Evolutionary conservation across 805 yeast genomes (phyloP).

Genomic region (Metschnikowia peoriensis): DNA sequence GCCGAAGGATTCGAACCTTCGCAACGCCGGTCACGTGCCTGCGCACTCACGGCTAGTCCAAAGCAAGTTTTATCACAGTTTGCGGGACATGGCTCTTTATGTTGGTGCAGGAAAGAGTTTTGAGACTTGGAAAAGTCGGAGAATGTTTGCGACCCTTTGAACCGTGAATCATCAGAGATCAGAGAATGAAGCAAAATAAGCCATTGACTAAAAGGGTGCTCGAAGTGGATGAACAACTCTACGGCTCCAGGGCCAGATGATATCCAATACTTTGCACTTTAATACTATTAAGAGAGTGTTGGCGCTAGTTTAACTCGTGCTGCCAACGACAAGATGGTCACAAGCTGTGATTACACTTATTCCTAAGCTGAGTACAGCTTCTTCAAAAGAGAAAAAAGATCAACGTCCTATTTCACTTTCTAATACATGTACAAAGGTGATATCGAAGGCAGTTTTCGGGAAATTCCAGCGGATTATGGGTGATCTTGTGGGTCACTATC

Average conservation of each 20-base stretch:
- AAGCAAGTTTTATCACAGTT: conserved; percentile 11
- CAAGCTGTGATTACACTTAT: conserved; percentile 5
- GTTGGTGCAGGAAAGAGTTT: too few species aligned
- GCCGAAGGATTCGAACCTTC: conserved; percentile 26
- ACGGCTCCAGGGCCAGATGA: neutral
- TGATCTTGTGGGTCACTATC: conserved; percentile 1
- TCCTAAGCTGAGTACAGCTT: neutral
- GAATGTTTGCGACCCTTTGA: neutral
- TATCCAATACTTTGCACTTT: neutral
- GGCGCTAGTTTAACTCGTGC: neutral
- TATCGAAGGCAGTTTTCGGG: conserved; percentile 1
- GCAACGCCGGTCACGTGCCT: conserved; percentile 1
- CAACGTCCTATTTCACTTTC: conserved; percentile 5
- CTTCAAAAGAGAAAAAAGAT: conserved; percentile 1
- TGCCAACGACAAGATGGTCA: conserved; percentile 7
- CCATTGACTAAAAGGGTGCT: neutral
- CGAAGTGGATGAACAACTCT: neutral
- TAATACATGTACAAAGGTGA: conserved; percentile 3
- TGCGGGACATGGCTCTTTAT: neutral
- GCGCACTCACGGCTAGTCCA: conserved; percentile 19
- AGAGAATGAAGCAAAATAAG: neutral
- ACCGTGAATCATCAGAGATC: neutral
- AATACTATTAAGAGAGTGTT: neutral
- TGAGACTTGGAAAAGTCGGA: too few species aligned
- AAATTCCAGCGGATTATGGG: neutral